These are phyloP conservation scores for Xylaria sp. DNA, from an alignment of 2,329 filamentous ascomycete genomes.

Conservation along the genomic window DNA sequence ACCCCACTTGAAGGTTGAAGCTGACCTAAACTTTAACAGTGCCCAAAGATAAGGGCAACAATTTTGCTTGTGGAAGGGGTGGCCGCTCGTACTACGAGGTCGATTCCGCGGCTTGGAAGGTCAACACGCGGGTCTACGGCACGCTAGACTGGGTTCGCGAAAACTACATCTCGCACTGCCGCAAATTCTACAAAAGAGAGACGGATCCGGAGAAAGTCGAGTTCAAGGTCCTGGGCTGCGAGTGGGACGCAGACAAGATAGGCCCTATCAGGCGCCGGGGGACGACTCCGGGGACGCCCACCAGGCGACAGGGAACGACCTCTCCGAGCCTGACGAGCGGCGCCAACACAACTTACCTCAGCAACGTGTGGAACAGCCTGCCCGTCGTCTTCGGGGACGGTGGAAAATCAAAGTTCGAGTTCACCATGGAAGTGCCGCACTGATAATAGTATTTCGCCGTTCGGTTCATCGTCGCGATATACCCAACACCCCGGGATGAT, in stretches of 20 bases:
- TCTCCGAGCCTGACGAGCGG: conserved; percentile 1
- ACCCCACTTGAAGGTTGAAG: background rate
- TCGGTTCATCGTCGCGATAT: too few species aligned
- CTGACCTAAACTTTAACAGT: conserved; percentile 18
- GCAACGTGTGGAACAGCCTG: conserved; percentile 9
- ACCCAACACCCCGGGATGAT: too few species aligned
- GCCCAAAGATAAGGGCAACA: conserved; percentile 20
- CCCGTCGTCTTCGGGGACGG: conserved; percentile 32
- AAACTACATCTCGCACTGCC: conserved; percentile 42
- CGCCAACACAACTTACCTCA: conserved; percentile 5
- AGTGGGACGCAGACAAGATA: conserved; percentile 39
- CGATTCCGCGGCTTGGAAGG: conserved; percentile 38
- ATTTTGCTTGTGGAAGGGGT: conserved; percentile 31
- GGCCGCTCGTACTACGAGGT: conserved; percentile 40
- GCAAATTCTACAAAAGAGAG: conserved; percentile 38
- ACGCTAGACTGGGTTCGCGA: conserved; percentile 44
- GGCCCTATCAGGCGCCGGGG: conserved; percentile 18
- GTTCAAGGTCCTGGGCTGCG: conserved; percentile 47
- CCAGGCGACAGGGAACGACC: conserved; percentile 16
- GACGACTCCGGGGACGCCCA: conserved; percentile 5
- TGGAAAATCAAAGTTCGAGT: conserved; percentile 30
- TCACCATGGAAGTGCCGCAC: conserved; percentile 22
- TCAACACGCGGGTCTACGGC: conserved; percentile 41
- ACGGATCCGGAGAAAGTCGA: conserved; percentile 40
- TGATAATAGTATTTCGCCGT: too few species aligned